Percentiles rank a stretch among this genome's conserved stretches.
phyloP scores from a whole-genome alignment of 306 rosid species.

The Pueraria montana region DNA sequence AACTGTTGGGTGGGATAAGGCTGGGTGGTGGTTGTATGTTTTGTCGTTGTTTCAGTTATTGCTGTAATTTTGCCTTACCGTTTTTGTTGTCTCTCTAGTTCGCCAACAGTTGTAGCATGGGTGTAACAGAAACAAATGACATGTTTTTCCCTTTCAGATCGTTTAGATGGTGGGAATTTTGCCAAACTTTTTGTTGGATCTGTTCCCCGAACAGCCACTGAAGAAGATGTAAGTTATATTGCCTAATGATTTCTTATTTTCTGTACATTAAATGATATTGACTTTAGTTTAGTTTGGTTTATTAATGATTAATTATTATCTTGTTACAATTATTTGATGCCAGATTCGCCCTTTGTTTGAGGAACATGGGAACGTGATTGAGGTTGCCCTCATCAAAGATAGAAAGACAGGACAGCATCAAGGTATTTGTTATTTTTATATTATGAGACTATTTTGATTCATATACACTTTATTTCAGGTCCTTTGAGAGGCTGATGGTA shows the following conservation, averaged over 20 bases:
- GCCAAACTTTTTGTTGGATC: constrained; percentile 96
- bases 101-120: neutral
- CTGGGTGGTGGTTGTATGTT: constrained; percentile 23
- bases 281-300: constrained; percentile 17
- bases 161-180: constrained; percentile 67
- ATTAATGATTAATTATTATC: constrained; percentile 25
- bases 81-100: neutral
- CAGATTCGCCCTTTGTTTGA: constrained; percentile 95
- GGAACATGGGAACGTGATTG: constrained; percentile 91
- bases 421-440: constrained; percentile 67
- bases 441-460: constrained; percentile 58
- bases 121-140: constrained; percentile 27
- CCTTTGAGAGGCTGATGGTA: constrained; percentile 86
- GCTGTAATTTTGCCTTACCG: neutral
- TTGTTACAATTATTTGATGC: constrained; percentile 39
- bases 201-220: constrained; percentile 89
- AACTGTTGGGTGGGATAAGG: constrained; percentile 21
- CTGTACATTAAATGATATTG: constrained; percentile 4
- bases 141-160: constrained; percentile 59
- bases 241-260: constrained; percentile 8
- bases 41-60: constrained; percentile 36
- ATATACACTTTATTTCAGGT: constrained; percentile 81
- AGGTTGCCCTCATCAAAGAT: constrained; percentile 94
- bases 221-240: constrained; percentile 76
- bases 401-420: constrained; percentile 96